Evolutionary conservation across 257 asterid genomes (phyloP).

Genomic region (Apocynum venetum): DNA sequence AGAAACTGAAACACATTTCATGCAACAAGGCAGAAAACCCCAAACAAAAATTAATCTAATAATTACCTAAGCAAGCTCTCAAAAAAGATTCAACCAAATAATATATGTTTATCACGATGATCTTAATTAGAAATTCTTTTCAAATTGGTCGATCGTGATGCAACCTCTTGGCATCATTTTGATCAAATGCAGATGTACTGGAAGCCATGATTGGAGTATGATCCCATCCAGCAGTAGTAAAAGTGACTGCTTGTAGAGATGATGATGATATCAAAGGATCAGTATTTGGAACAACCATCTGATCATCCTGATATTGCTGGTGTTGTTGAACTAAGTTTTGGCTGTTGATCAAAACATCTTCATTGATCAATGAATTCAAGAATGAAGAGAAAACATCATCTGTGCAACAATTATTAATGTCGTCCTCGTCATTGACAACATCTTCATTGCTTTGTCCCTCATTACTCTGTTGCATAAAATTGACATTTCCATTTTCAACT

Average conservation of each 20-base stretch:
- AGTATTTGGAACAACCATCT: neutral
- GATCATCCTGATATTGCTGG: neutral
- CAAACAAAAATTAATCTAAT: too few relatives aligned
- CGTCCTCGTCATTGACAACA: constrained; percentile 13
- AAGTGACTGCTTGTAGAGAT: neutral
- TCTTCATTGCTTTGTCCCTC: constrained; percentile 11
- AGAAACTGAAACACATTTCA: too few relatives aligned
- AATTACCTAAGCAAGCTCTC: too few relatives aligned
- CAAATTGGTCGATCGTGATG: too few relatives aligned
- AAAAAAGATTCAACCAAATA: too few relatives aligned
- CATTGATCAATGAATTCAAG: constrained; percentile 61
- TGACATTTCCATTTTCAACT: neutral
- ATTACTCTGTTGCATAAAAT: neutral
- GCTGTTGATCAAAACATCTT: constrained; percentile 38
- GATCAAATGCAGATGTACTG: too few relatives aligned
- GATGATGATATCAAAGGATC: constrained; percentile 10
- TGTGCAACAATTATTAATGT: constrained; percentile 14
- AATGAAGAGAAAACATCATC: constrained; percentile 57
- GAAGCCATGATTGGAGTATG: neutral
- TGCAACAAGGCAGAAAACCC: too few relatives aligned
- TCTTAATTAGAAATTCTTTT: too few relatives aligned
- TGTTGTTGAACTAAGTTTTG: constrained; percentile 11
- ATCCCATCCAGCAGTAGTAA: constrained; percentile 11
- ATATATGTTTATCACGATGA: too few relatives aligned
- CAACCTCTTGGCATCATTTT: too few relatives aligned